Percentiles rank a stretch among this genome's conserved stretches.
These are phyloP conservation scores for Gossypium herbaceum DNA, from an alignment of 345 rosid genomes.

Conservation along the genomic window DNA sequence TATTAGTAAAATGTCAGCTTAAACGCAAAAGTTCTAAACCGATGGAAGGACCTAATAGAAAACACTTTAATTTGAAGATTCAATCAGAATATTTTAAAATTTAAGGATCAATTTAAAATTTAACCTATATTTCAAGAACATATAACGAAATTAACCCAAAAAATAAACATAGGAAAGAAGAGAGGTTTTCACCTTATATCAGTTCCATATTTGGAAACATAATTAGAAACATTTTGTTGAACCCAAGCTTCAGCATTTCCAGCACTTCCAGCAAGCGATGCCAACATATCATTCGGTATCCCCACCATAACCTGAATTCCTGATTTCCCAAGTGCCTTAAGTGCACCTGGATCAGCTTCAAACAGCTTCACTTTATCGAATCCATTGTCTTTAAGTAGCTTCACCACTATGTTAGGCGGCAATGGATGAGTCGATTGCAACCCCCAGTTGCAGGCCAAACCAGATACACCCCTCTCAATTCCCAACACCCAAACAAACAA, in stretches of 20 bases:
- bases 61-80: too few species aligned
- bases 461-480: constrained; percentile 28
- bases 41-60: too few species aligned
- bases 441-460: constrained; percentile 83
- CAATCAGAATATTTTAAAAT: too few species aligned
- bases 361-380: constrained; percentile 84
- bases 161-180: too few species aligned
- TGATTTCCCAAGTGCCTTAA: constrained; percentile 75
- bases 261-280: constrained; percentile 52
- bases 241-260: constrained; percentile 64
- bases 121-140: background rate
- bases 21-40: too few species aligned
- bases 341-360: constrained; percentile 80
- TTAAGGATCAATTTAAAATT: background rate
- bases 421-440: constrained; percentile 63
- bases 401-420: constrained; percentile 55
- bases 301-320: constrained; percentile 94
- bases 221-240: constrained; percentile 60
- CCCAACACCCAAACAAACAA: constrained; percentile 21
- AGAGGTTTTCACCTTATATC: constrained; percentile 49
- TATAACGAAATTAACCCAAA: too few species aligned
- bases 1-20: too few species aligned
- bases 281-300: constrained; percentile 75
- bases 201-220: constrained; percentile 52
- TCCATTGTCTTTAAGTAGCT: constrained; percentile 69